Conservation (phyloP, 345 rosid genomes). For the Mangifera indica region DNA sequence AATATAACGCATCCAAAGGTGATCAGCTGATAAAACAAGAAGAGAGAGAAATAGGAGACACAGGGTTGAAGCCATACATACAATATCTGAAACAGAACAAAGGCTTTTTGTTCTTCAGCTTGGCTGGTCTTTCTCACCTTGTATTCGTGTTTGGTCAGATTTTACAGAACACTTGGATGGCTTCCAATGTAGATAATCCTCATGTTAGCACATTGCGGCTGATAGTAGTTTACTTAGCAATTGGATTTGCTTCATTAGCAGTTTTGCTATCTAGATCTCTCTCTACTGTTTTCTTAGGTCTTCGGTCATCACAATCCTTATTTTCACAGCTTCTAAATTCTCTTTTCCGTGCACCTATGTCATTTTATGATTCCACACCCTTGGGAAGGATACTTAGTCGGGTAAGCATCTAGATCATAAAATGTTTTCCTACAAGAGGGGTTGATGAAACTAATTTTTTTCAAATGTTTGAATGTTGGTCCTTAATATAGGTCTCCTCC, state of each 20-base stretch:
- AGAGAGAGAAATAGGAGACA: slow-evolving; percentile 80
- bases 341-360: slow-evolving; percentile 73
- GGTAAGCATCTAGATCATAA: slow-evolving; percentile 34
- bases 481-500: slow-evolving; percentile 52
- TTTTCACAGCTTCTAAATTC: slow-evolving; percentile 70
- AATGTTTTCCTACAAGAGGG: background rate
- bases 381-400: slow-evolving; percentile 77
- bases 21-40: slow-evolving; percentile 78
- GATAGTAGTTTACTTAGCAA: slow-evolving; percentile 53
- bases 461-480: background rate
- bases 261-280: slow-evolving; percentile 50
- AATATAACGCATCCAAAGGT: slow-evolving; percentile 44
- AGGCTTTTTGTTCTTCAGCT: slow-evolving; percentile 54
- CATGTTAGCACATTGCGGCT: slow-evolving; percentile 47
- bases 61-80: slow-evolving; percentile 68
- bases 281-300: slow-evolving; percentile 41
- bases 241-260: slow-evolving; percentile 40
- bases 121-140: slow-evolving; percentile 46
- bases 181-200: slow-evolving; percentile 67
- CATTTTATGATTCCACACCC: slow-evolving; percentile 74
- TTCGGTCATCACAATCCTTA: slow-evolving; percentile 59
- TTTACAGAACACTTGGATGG: slow-evolving; percentile 76
- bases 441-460: slow-evolving; percentile 3
- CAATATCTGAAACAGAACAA: slow-evolving; percentile 62
- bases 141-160: slow-evolving; percentile 49